Conservation (phyloP, 2,329 filamentous ascomycete species). For the Alternaria tenuissima region DNA sequence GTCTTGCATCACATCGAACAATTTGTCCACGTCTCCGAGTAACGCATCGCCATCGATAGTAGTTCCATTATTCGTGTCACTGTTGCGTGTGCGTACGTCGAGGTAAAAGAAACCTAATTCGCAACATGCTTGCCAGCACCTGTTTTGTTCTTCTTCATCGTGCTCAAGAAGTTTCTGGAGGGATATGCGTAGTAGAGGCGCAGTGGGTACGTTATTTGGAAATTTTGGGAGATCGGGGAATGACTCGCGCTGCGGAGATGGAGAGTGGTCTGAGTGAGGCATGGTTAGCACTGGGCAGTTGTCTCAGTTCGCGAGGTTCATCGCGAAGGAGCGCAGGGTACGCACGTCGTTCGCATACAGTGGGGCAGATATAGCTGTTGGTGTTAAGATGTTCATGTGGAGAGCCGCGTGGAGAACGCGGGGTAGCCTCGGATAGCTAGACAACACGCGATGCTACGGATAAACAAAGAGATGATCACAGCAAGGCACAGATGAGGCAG, state of each 20-base stretch:
- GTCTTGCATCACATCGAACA: slow-evolving; percentile 57
- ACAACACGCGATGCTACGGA: not conserved
- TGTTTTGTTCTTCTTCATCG: slow-evolving; percentile 47
- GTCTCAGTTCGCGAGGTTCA: not conserved
- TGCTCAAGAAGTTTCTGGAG: slow-evolving; percentile 50
- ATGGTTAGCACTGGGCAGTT: slow-evolving; percentile 14
- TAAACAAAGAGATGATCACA: not conserved
- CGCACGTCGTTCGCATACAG: slow-evolving; percentile 1
- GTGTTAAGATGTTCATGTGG: not conserved
- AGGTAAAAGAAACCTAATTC: slow-evolving; percentile 67
- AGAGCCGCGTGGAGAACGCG: slow-evolving; percentile 5
- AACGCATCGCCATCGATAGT: slow-evolving; percentile 50
- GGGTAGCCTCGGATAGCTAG: slow-evolving; percentile 8
- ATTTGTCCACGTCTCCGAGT: slow-evolving; percentile 53
- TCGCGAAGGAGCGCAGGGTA: not conserved
- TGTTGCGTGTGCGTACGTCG: slow-evolving; percentile 50
- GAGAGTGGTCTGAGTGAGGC: slow-evolving; percentile 33
- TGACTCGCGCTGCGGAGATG: slow-evolving; percentile 17
- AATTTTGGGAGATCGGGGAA: slow-evolving; percentile 53
- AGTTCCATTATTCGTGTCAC: not conserved
- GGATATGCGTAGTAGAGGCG: slow-evolving; percentile 53
- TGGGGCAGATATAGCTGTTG: not conserved
- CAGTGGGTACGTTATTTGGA: slow-evolving; percentile 51
- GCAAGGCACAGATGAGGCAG: not conserved
- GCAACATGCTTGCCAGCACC: slow-evolving; percentile 54